phyloP scores from a whole-genome alignment of 129 eudicot genomes.

The Arctium minus region DNA sequence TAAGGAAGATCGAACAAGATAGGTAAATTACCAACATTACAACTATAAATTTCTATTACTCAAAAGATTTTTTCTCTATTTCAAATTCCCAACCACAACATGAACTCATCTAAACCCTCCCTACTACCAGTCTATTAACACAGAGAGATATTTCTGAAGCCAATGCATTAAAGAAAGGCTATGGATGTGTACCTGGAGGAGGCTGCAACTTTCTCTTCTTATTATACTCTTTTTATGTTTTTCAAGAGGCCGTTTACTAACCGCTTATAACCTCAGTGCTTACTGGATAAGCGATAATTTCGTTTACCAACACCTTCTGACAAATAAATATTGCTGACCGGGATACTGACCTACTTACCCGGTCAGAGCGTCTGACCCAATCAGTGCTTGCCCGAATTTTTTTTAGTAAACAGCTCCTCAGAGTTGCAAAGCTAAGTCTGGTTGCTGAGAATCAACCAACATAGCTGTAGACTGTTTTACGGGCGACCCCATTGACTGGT shows the following conservation, averaged over 20 bases:
- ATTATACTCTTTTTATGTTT: background rate
- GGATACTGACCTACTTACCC: background rate
- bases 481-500: constrained; percentile 79
- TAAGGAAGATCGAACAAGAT: no score
- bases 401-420: constrained; percentile 11
- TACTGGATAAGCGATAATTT: background rate
- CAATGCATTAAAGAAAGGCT: no score
- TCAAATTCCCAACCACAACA: background rate
- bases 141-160: background rate
- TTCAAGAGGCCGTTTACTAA: background rate
- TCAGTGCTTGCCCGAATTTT: background rate
- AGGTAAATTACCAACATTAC: background rate
- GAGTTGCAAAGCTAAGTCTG: constrained; percentile 93
- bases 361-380: background rate
- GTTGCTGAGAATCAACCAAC: constrained; percentile 89
- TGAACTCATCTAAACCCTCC: background rate
- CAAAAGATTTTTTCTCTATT: background rate
- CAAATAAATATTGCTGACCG: background rate
- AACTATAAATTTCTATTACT: background rate
- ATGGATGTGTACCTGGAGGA: no score
- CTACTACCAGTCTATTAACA: background rate
- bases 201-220: background rate
- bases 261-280: background rate
- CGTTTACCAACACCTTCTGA: background rate
- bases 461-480: constrained; percentile 69